phyloP scores from a whole-genome alignment of 257 asterid species.

The Ajuga chamaepitys region DNA sequence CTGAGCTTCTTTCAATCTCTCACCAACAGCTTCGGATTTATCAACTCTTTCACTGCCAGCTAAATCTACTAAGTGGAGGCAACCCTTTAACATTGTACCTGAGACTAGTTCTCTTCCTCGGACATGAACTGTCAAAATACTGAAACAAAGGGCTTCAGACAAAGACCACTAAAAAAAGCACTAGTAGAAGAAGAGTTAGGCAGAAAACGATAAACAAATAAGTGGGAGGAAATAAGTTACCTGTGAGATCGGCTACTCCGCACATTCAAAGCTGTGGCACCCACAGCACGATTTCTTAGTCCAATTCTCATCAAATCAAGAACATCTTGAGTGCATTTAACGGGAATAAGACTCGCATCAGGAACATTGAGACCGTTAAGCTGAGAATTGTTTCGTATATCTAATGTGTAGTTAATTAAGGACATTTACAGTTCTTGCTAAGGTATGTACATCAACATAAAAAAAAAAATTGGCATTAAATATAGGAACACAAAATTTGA shows the following conservation, averaged over 20 bases:
- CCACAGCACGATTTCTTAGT: slow-evolving; percentile 76
- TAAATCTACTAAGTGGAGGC: slow-evolving; percentile 87
- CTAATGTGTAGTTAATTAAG: slow-evolving; percentile 67
- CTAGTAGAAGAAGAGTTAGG: neutral
- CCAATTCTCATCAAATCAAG: slow-evolving; percentile 85
- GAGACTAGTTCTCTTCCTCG: slow-evolving; percentile 79
- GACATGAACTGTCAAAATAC: slow-evolving; percentile 84
- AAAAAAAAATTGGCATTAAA: neutral
- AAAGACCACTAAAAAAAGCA: neutral
- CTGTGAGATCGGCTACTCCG: slow-evolving; percentile 91
- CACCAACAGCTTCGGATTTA: slow-evolving; percentile 90
- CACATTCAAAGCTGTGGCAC: slow-evolving; percentile 86
- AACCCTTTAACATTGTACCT: slow-evolving; percentile 66
- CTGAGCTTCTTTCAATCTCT: slow-evolving; percentile 91
- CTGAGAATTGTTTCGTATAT: slow-evolving; percentile 83
- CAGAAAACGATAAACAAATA: neutral
- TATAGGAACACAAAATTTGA: neutral
- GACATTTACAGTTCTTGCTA: slow-evolving; percentile 6
- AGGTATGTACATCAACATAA: neutral
- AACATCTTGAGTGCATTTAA: slow-evolving; percentile 78
- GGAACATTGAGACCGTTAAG: slow-evolving; percentile 92
- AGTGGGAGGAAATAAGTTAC: slow-evolving; percentile 22
- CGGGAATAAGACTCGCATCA: slow-evolving; percentile 74
- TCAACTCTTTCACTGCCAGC: slow-evolving; percentile 95
- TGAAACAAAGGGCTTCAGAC: slow-evolving; percentile 24